Percentiles rank a stretch among this genome's conserved stretches.
Evolutionary conservation across 768 basidiomycete species (phyloP).

Genomic region (Suillus discolor): DNA sequence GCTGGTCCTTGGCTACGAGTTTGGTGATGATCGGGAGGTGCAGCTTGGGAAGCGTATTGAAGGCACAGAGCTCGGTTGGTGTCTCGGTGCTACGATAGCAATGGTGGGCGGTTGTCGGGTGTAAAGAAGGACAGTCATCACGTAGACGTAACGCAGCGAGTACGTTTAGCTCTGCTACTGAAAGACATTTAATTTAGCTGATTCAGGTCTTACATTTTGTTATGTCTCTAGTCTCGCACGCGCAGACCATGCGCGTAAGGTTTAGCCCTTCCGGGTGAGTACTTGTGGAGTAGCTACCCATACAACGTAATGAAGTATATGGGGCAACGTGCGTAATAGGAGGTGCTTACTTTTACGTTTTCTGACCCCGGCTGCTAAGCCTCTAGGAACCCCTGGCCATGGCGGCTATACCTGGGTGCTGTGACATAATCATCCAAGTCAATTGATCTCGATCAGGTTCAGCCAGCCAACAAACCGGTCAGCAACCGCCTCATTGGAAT

Average conservation of each 20-base stretch:
- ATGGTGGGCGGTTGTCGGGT: slow-evolving; percentile 59
- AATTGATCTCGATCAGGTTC: no score
- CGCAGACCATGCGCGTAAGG: background rate
- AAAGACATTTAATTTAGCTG: background rate
- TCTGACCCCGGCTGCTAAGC: background rate
- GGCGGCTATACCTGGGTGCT: no score
- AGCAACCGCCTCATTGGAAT: no score
- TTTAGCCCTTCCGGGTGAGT: no score
- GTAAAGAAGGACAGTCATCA: slow-evolving; percentile 18
- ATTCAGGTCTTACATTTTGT: background rate
- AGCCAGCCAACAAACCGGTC: no score
- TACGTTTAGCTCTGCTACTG: background rate
- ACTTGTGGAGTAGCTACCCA: background rate
- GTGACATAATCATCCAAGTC: no score
- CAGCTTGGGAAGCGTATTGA: slow-evolving; percentile 84
- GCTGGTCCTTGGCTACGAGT: slow-evolving; percentile 88
- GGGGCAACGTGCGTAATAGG: no score
- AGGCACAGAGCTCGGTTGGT: slow-evolving; percentile 95
- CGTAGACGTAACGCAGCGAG: no score
- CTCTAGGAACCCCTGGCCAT: no score
- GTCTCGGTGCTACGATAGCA: slow-evolving; percentile 80
- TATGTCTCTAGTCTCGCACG: background rate
- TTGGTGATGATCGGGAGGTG: slow-evolving; percentile 67
- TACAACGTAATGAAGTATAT: no score
- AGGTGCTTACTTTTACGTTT: background rate